phyloP scores from a whole-genome alignment of 495 filamentous ascomycete genomes.

The Clohesyomyces aquaticus region DNA sequence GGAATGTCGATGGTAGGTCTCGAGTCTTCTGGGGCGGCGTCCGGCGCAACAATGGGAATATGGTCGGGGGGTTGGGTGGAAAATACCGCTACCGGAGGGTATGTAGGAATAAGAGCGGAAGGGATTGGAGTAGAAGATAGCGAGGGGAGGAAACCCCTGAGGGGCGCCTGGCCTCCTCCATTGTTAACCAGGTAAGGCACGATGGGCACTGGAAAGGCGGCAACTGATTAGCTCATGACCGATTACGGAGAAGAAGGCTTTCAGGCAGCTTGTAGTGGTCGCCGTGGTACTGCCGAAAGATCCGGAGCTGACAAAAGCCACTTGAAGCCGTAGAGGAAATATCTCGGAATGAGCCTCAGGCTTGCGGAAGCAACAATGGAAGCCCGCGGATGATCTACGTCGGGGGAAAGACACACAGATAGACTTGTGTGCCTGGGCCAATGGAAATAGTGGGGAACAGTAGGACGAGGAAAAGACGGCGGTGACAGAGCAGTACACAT shows the following conservation, averaged over 20 bases:
- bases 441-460: neutral
- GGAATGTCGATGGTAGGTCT: conserved; percentile 33
- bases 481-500: conserved; percentile 15
- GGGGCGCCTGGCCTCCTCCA: conserved; percentile 40
- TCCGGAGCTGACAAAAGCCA: conserved; percentile 38
- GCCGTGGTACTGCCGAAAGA: conserved; percentile 10
- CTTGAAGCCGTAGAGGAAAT: neutral
- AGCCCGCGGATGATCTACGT: conserved; percentile 34
- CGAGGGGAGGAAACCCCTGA: conserved; percentile 22
- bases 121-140: conserved; percentile 12
- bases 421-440: conserved; percentile 10
- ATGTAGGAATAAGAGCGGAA: conserved; percentile 24
- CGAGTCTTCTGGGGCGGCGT: conserved; percentile 15
- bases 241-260: conserved; percentile 3
- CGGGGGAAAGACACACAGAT: conserved; percentile 2
- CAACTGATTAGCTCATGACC: conserved; percentile 32
- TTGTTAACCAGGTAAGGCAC: conserved; percentile 32
- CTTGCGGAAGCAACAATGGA: conserved; percentile 19
- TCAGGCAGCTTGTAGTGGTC: conserved; percentile 5
- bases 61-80: conserved; percentile 4
- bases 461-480: conserved; percentile 13
- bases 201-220: conserved; percentile 34
- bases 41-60: conserved; percentile 26
- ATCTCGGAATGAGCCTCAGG: neutral
- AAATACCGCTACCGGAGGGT: conserved; percentile 27